Evolutionary conservation across 345 rosid species (phyloP).

Genomic region (Eucalyptus shirleyi): DNA sequence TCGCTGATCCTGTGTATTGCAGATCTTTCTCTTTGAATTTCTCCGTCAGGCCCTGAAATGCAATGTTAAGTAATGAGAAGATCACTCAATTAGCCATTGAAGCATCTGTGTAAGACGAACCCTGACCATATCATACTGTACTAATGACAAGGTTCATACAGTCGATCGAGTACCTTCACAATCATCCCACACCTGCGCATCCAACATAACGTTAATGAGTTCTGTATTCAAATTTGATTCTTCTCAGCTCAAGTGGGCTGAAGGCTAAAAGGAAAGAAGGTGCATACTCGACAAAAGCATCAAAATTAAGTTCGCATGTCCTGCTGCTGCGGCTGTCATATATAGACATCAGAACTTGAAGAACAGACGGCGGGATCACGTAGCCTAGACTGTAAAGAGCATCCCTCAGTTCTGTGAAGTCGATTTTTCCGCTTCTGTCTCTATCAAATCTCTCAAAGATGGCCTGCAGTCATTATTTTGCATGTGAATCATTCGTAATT

Average conservation of each 20-base stretch:
- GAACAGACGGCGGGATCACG: slow-evolving; percentile 53
- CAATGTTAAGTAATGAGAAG: neutral
- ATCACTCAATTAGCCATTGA: neutral
- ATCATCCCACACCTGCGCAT: slow-evolving; percentile 62
- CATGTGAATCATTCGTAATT: neutral
- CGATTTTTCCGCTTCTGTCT: slow-evolving; percentile 56
- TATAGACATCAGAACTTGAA: slow-evolving; percentile 34
- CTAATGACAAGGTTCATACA: neutral
- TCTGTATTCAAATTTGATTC: neutral
- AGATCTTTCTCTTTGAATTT: slow-evolving; percentile 62
- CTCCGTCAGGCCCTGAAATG: slow-evolving; percentile 54
- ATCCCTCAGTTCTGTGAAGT: slow-evolving; percentile 44
- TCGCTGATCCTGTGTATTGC: slow-evolving; percentile 30
- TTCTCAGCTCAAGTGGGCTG: neutral
- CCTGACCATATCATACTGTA: neutral
- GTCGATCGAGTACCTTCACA: slow-evolving; percentile 25
- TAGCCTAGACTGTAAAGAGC: slow-evolving; percentile 50
- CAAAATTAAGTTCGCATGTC: slow-evolving; percentile 36
- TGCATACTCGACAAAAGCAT: slow-evolving; percentile 58
- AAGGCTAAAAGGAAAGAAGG: neutral
- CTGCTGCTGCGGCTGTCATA: slow-evolving; percentile 37
- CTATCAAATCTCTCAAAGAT: slow-evolving; percentile 56
- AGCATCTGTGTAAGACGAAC: neutral
- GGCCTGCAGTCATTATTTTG: slow-evolving; percentile 12
- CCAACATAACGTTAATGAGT: neutral